phyloP scores from a whole-genome alignment of 1,139 yeast species.

The Debaryomycetaceae sp. region DNA sequence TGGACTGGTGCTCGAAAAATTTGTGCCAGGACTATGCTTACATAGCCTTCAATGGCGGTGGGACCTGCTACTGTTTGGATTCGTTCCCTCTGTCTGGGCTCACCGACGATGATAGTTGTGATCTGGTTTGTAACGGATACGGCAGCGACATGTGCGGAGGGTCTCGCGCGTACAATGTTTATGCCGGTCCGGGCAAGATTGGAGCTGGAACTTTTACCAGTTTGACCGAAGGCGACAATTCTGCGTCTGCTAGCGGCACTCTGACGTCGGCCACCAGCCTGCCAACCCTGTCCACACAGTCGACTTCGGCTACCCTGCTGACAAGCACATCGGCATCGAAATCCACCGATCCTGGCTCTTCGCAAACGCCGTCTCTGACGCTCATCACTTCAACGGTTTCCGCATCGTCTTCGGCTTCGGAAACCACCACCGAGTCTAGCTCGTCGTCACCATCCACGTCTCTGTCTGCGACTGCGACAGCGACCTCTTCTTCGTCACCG shows the following conservation, averaged over 20 bases:
- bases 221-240: slow-evolving; percentile 5
- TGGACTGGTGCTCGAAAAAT: slow-evolving; percentile 38
- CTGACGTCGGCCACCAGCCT: too few relatives aligned
- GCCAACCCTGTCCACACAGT: slow-evolving; percentile 9
- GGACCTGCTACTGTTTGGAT: slow-evolving; percentile 63
- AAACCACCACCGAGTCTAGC: slow-evolving; percentile 13
- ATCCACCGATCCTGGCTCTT: too few relatives aligned
- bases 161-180: slow-evolving; percentile 34
- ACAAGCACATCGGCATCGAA: slow-evolving; percentile 8
- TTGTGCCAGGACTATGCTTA: slow-evolving; percentile 49
- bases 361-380: slow-evolving; percentile 1
- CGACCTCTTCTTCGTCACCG: slow-evolving; percentile 7
- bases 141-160: slow-evolving; percentile 59
- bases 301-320: slow-evolving; percentile 9
- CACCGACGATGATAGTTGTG: slow-evolving; percentile 30
- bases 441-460: slow-evolving; percentile 10
- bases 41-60: slow-evolving; percentile 57
- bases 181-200: slow-evolving; percentile 22
- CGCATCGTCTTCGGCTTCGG: too few relatives aligned
- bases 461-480: slow-evolving; percentile 4
- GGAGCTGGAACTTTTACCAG: slow-evolving; percentile 12
- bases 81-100: slow-evolving; percentile 10
- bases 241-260: too few relatives aligned
- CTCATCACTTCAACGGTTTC: slow-evolving; percentile 7
- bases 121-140: slow-evolving; percentile 48